Percentiles rank a stretch among this genome's conserved stretches.
Evolutionary conservation across 2,329 filamentous ascomycete species (phyloP).

Genomic region (Leptographium lundbergii): DNA sequence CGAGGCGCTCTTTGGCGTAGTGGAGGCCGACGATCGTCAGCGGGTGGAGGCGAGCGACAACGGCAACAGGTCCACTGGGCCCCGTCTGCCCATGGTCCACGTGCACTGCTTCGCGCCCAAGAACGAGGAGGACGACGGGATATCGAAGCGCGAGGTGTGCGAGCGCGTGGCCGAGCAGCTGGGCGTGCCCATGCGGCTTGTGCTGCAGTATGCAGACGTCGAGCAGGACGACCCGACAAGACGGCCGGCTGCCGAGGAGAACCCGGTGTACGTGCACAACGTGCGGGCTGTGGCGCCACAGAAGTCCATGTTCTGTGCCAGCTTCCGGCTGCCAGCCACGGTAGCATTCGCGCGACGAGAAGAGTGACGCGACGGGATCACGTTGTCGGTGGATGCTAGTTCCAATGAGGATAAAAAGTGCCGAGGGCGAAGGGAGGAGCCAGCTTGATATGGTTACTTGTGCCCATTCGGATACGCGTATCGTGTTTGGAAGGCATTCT

Average conservation of each 20-base stretch:
- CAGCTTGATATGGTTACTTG: too few species aligned
- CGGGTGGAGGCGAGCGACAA: conserved; percentile 26
- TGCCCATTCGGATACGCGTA: neutral
- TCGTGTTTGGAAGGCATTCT: neutral
- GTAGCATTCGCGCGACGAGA: conserved; percentile 57
- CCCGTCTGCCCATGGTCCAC: conserved; percentile 67
- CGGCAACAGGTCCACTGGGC: neutral
- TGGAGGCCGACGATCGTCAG: conserved; percentile 24
- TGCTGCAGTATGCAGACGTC: conserved; percentile 23
- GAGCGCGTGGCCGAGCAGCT: conserved; percentile 51
- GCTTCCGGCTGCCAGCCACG: conserved; percentile 69
- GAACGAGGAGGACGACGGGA: conserved; percentile 49
- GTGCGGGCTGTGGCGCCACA: conserved; percentile 84
- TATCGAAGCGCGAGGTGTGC: conserved; percentile 46
- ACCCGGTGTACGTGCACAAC: conserved; percentile 46
- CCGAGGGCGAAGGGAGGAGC: too few species aligned
- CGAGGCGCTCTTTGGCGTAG: conserved; percentile 44
- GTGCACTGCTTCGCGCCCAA: conserved; percentile 91
- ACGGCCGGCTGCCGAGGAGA: conserved; percentile 8
- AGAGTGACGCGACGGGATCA: neutral
- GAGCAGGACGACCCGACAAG: conserved; percentile 21
- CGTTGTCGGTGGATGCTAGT: neutral
- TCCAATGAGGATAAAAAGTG: too few species aligned
- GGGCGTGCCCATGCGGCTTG: conserved; percentile 38
- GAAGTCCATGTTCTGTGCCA: conserved; percentile 95